These are phyloP conservation scores for Byssochlamys sp. DNA, from an alignment of 2,329 filamentous ascomycete species.

Conservation along the genomic window DNA sequence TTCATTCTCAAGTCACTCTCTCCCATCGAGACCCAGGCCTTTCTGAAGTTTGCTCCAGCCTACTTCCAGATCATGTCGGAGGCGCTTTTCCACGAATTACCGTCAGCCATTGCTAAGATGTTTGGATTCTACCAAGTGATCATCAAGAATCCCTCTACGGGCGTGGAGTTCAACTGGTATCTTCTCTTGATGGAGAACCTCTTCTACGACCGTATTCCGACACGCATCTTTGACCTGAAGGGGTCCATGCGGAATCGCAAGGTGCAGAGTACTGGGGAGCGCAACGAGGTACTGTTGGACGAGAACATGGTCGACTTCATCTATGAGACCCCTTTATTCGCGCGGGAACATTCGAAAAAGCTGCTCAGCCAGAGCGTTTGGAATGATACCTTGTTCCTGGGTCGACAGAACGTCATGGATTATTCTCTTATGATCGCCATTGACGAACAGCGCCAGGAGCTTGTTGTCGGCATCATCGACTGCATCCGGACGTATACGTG, in stretches of 20 bases:
- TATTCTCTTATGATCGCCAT: conserved; percentile 98
- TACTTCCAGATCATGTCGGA: conserved; percentile 98
- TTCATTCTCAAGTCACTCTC: conserved; percentile 88
- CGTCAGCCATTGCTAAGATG: conserved; percentile 98
- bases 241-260: conserved; percentile 98
- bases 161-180: conserved; percentile 88
- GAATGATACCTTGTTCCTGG: conserved; percentile 94
- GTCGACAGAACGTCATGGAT: conserved; percentile 95
- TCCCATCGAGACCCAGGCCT: conserved; percentile 82
- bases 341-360: conserved; percentile 91
- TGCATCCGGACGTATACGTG: conserved; percentile 97
- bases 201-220: conserved; percentile 87
- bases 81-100: conserved; percentile 86
- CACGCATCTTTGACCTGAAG: conserved; percentile 88
- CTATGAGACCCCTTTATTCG: conserved; percentile 90
- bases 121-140: conserved; percentile 94
- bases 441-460: conserved; percentile 76
- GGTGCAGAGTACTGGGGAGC: conserved; percentile 87
- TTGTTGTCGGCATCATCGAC: conserved; percentile 95
- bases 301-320: conserved; percentile 99
- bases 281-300: conserved; percentile 90
- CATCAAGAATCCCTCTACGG: conserved; percentile 87
- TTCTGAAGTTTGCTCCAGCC: conserved; percentile 86
- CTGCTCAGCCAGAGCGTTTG: conserved; percentile 82
- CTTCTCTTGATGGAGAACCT: conserved; percentile 93